phyloP scores from a whole-genome alignment of 352 stramenopile genomes.

The Achlya hypogyna region DNA sequence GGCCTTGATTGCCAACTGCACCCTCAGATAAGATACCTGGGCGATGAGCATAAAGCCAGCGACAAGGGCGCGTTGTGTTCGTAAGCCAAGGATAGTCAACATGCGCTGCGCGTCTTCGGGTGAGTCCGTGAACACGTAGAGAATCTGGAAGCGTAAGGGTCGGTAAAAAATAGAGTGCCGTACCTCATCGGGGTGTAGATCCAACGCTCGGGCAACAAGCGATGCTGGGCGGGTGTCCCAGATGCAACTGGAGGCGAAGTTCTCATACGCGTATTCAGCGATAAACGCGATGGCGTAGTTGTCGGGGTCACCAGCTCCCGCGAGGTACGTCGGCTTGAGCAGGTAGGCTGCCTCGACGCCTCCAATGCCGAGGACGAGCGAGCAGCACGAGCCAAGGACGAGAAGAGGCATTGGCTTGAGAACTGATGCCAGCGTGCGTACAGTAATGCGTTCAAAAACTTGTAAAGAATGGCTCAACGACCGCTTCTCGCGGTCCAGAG shows the following conservation, averaged over 20 bases:
- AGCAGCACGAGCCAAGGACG: neutral
- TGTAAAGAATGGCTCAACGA: neutral
- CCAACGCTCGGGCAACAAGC: slow-evolving; percentile 37
- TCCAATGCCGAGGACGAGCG: neutral
- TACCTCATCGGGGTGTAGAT: slow-evolving; percentile 25
- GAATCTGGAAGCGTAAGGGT: slow-evolving; percentile 19
- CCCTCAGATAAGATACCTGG: slow-evolving; percentile 30
- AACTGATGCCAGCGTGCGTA: neutral
- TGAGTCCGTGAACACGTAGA: slow-evolving; percentile 26
- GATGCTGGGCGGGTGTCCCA: slow-evolving; percentile 41
- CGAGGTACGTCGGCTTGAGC: neutral
- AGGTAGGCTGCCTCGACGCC: neutral
- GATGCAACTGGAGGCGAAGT: slow-evolving; percentile 56
- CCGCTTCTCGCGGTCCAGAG: neutral
- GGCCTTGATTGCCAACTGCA: neutral
- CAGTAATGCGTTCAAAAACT: neutral
- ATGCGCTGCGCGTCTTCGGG: slow-evolving; percentile 30
- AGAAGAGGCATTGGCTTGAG: neutral
- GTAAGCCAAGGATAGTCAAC: slow-evolving; percentile 35
- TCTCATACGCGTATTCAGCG: slow-evolving; percentile 47
- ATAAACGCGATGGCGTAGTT: slow-evolving; percentile 34
- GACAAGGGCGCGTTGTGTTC: slow-evolving; percentile 39
- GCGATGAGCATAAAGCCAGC: slow-evolving; percentile 57
- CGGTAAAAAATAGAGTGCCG: neutral
- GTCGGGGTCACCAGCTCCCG: neutral